phyloP scores from a whole-genome alignment of 768 basidiomycete species.

The Tulasnella sp. region DNA sequence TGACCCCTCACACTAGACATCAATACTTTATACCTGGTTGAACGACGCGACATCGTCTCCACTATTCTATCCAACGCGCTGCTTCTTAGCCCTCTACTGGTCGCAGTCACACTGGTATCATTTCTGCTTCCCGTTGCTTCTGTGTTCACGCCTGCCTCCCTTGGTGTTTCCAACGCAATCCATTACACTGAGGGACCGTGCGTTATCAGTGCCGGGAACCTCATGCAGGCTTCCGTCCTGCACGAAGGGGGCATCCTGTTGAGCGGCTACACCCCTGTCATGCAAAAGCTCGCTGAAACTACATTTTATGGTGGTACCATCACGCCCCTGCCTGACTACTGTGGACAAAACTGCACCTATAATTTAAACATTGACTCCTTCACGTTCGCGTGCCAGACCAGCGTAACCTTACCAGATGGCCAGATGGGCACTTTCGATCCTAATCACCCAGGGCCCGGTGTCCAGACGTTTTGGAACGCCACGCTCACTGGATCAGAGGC shows the following conservation, averaged over 20 bases:
- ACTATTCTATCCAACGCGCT: background rate
- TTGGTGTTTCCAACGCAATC: background rate
- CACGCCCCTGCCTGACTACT: background rate
- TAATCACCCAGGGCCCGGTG: background rate
- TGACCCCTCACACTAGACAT: background rate
- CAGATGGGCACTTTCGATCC: conserved; percentile 6
- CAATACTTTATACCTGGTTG: background rate
- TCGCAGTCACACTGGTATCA: background rate
- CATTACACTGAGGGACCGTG: background rate
- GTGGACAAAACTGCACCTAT: background rate
- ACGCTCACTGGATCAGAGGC: background rate
- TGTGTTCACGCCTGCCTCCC: background rate
- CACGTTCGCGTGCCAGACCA: background rate
- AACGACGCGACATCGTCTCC: background rate
- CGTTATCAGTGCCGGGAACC: background rate
- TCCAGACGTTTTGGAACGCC: conserved; percentile 7
- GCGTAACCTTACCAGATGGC: background rate
- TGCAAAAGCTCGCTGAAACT: background rate
- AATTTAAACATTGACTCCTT: background rate
- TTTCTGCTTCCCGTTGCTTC: conserved; percentile 1
- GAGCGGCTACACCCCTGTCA: background rate
- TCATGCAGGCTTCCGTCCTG: background rate
- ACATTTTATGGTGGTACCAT: background rate
- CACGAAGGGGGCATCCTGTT: background rate
- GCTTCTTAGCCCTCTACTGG: background rate